Base-by-base conservation (phyloP, 164 flowering plant species). In the Protea cynaroides region DNA sequence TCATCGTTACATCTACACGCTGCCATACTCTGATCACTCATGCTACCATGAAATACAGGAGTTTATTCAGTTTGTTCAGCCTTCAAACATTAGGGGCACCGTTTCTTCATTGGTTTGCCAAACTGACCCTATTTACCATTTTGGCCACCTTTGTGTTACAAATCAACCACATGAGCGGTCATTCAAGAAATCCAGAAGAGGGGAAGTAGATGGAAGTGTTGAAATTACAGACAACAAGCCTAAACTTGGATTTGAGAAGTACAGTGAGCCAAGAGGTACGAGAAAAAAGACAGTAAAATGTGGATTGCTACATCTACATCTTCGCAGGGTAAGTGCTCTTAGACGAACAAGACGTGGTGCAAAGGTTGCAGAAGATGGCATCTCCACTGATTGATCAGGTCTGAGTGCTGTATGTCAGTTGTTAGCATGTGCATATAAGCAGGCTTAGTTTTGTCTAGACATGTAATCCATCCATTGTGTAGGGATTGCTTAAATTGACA, bases 21-120 rank as follows among this genome's bases (percentile, higher is more conserved):
- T 88, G 54, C 84, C 82, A 7, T 92, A 92, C 76, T 89, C 98
- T 23, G 91, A 88, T 63, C 98, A 89, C 70, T 84, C 96, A 10
- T 86, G 91, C 78, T 89, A 73, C 67, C 15, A 62, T 40, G 98
- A 92, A 77, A 75, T 92, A 65, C 68, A 74, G 63, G 88, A 84
- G 15, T 86, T 92, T 38, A 59, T 89, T 55, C 69, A 80, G 79
- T 79, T 85, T 72, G 76, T 86, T 50, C 75, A 76, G 56, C 98
- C 98, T 25, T 65, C 66, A 22, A 81, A 67, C 65, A 70, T 92
- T 56, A 84, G 66, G 68, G 95, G 93, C 66, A 89, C 85, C 62
- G 92, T 88, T 29, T 83, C 91, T 38, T 82, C 87, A 34, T 80
- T 89, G 15, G 59, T 79, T 52, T 85, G 83, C 76, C 78, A 80